Conservation (phyloP, 179 eudicot genomes). For the Silene vulgaris region DNA sequence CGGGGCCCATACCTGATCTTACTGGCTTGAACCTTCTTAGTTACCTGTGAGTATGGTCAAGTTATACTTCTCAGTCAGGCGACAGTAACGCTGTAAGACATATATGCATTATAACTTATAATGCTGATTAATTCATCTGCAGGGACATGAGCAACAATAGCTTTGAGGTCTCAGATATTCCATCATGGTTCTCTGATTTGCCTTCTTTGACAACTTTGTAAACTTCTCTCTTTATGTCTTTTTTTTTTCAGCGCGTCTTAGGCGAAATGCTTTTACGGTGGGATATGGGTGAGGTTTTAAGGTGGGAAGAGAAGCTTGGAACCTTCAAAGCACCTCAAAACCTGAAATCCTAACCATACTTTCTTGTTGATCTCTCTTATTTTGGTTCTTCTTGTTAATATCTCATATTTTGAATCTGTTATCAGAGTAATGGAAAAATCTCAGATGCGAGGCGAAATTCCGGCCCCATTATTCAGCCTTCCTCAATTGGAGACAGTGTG, state of each 20-base stretch:
- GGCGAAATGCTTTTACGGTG: background rate
- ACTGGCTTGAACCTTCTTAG: conserved; percentile 48
- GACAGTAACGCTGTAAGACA: background rate
- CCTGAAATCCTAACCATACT: background rate
- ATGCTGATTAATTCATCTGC: conserved; percentile 15
- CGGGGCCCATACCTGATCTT: conserved; percentile 64
- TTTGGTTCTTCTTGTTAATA: conserved; percentile 6
- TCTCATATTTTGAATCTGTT: conserved; percentile 20
- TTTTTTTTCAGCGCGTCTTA: background rate
- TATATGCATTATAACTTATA: background rate
- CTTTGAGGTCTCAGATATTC: conserved; percentile 34
- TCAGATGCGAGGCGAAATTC: conserved; percentile 36
- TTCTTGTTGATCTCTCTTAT: background rate
- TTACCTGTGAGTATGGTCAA: conserved; percentile 50
- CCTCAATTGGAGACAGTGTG: conserved; percentile 41
- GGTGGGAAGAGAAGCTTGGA: background rate
- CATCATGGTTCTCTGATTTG: conserved; percentile 38
- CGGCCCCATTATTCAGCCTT: conserved; percentile 36
- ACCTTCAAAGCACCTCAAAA: background rate
- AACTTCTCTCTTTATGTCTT: conserved; percentile 23
- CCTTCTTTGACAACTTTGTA: conserved; percentile 51
- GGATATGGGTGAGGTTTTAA: background rate
- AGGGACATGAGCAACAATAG: conserved; percentile 63
- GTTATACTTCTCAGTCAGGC: background rate
- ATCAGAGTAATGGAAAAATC: conserved; percentile 45